These are phyloP conservation scores for Rhizoclosmatium globosum DNA, from an alignment of 192 early-diverging fungal species.

Conservation along the genomic window DNA sequence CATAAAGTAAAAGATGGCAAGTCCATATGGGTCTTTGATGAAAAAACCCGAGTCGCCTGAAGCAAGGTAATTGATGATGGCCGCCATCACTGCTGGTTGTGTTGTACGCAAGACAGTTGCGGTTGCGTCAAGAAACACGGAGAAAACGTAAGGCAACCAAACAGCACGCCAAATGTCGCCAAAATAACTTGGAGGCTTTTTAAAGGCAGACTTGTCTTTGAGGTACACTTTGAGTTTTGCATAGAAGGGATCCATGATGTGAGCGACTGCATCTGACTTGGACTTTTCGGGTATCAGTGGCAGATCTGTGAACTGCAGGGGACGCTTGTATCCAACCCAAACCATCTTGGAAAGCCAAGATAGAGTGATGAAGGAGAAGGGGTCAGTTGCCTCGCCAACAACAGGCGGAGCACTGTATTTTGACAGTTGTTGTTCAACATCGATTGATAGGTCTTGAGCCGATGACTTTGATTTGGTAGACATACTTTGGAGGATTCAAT, in stretches of 20 bases:
- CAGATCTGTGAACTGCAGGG: conserved; percentile 24
- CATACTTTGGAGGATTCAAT: no score
- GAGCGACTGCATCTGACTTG: not conserved
- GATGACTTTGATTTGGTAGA: no score
- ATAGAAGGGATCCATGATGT: not conserved
- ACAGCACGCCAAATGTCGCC: conserved; percentile 17
- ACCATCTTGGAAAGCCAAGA: conserved; percentile 11
- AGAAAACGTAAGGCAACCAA: conserved; percentile 1
- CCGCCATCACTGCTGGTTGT: conserved; percentile 25
- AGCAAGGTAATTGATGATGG: conserved; percentile 11
- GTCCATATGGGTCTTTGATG: conserved; percentile 5
- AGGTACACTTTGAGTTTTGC: not conserved
- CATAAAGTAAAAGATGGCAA: conserved; percentile 24
- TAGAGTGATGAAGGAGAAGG: conserved; percentile 16
- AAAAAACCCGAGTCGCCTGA: conserved; percentile 9
- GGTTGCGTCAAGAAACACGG: conserved; percentile 4
- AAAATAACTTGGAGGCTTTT: conserved; percentile 9
- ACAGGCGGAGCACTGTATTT: not conserved
- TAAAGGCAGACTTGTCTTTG: not conserved
- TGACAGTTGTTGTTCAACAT: no score
- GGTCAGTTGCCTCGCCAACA: conserved; percentile 15
- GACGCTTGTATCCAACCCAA: not conserved
- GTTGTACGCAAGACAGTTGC: not conserved
- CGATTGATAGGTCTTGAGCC: no score
- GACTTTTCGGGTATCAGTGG: conserved; percentile 2